Evolutionary conservation across 345 rosid genomes (phyloP).

Genomic region (Anastatica hierochuntica): DNA sequence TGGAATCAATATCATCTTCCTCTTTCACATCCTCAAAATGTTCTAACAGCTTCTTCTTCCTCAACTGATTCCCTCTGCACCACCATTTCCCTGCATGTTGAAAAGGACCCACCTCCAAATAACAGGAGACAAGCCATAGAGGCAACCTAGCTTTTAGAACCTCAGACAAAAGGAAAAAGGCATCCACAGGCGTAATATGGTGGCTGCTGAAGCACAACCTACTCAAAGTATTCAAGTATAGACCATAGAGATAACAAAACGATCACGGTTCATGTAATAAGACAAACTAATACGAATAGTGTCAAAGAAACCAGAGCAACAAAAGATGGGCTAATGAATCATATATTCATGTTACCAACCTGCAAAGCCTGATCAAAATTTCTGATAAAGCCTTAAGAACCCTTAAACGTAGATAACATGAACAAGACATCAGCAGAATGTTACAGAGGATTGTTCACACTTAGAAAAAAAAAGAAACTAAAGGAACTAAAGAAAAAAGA

Average conservation of each 20-base stretch:
- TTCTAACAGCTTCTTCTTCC: constrained; percentile 89
- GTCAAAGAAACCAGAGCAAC: constrained; percentile 10
- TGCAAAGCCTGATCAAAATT: constrained; percentile 81
- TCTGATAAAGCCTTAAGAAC: constrained; percentile 86
- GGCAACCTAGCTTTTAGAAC: constrained; percentile 83
- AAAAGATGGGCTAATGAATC: neutral
- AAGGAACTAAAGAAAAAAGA: too few species aligned
- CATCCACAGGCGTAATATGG: constrained; percentile 92
- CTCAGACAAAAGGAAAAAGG: constrained; percentile 88
- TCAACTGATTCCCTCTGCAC: constrained; percentile 69
- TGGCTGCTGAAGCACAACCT: constrained; percentile 95
- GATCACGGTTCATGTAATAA: neutral
- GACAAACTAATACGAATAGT: neutral
- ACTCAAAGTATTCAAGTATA: constrained; percentile 19
- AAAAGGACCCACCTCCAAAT: neutral
- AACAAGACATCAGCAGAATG: neutral
- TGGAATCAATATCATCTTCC: constrained; percentile 40
- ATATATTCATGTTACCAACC: constrained; percentile 32
- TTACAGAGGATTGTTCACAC: neutral
- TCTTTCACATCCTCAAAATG: constrained; percentile 86
- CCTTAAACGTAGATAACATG: too few species aligned
- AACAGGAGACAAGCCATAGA: constrained; percentile 30
- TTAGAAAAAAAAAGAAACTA: neutral
- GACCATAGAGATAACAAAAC: constrained; percentile 2
- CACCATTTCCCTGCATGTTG: constrained; percentile 62